Evolutionary conservation across 176 grass and related monocot genomes (phyloP), one percentile per base, ranked within the genome.

Genomic region (Panicum miliaceum): DNA sequence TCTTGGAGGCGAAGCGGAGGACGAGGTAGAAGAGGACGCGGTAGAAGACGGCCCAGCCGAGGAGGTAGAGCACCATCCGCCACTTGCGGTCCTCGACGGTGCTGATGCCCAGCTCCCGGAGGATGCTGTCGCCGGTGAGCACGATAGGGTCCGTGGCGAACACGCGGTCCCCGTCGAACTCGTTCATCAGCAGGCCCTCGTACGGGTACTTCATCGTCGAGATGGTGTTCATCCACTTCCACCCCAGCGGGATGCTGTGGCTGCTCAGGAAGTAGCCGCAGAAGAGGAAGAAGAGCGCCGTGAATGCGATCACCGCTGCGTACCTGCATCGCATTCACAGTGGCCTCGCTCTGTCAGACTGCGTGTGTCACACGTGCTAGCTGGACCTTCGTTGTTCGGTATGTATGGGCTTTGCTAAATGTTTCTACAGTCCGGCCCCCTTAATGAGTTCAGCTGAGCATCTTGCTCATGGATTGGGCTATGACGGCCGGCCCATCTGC

Each of bases 251-350:
- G 45, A 86, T 92, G 90, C 75, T 84, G 37, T 86, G 19, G 87
- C 87, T 92, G 90, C 70, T 38, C 13, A 92, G 26, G 87, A 89
- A 92, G 80, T 92, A 92, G 60, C 84, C 87, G 80, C 86, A 89
- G 80, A 89, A 89, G 64, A 92, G 85, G 79, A 91, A 94, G 92
- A 91, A 94, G 72, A 94, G 86, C 66, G 92, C 89, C 60, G 90
- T 92, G 90, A 92, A 86, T 7, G 90, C 90, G 84, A 92, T 92
- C 61, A 92, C 90, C 62, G 90, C 84, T 3, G 90, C 90, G 38
- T 92, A 89, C 74, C 88, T 90, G 82, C 45, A 12, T 47, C 12
- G 2, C 29, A 32, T 32, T 32, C 29, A 32, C 29, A 32, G 29
- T 32, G 29, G 29, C 29, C 29, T n/a, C 29, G 29, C 29, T 32